Base-by-base conservation (phyloP, 2,329 filamentous ascomycete species). In the Ascochyta viciae-villosae region DNA sequence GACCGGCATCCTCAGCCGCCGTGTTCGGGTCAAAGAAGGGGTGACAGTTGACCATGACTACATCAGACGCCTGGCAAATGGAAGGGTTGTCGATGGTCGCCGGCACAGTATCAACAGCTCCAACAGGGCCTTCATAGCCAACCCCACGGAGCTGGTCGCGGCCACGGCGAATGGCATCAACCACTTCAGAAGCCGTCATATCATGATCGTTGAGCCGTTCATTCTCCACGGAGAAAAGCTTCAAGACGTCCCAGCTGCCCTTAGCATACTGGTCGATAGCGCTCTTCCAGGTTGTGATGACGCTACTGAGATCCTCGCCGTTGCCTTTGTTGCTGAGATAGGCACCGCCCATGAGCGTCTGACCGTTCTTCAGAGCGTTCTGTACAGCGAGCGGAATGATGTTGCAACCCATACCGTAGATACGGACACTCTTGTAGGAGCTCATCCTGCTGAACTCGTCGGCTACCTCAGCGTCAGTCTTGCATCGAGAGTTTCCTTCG, bases 381-480 rank as follows among this genome's bases (percentile, higher is more conserved):
- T 81, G 75, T 29, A 89, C 78, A 16, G 89, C 84, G 13, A 81
- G 85, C 2, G 81, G 73, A 35, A 91, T 83, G 73, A 93, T 89
- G 67, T 91, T 79, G 74, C 92, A 96, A 74, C 92, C 90, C 54
- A 87, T 86, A 48, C 91, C 92, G 71, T 96, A 96, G 69, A 90
- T 84, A 46, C 92, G 89, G 50, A 96, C 79, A 33, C 87, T 75
- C 16, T 81, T 80, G 75, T 89, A 92, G 13, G 78, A 78, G 26
- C 86, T 79, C 47, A 87, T 77, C 42, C 76, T 76, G 15, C 78
- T 76, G 64, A 95, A 85, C 67, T 96, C 91, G 19, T 77, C 71
- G 57, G 84, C 79, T 47, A 96, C 82, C 64, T 91, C 79, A 1
- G 79, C 76, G 49, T 82, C 78, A 6, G 82, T 79, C 74, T 94